Evolutionary conservation across 345 rosid genomes (phyloP).

Genomic region (Garcia nutans): DNA sequence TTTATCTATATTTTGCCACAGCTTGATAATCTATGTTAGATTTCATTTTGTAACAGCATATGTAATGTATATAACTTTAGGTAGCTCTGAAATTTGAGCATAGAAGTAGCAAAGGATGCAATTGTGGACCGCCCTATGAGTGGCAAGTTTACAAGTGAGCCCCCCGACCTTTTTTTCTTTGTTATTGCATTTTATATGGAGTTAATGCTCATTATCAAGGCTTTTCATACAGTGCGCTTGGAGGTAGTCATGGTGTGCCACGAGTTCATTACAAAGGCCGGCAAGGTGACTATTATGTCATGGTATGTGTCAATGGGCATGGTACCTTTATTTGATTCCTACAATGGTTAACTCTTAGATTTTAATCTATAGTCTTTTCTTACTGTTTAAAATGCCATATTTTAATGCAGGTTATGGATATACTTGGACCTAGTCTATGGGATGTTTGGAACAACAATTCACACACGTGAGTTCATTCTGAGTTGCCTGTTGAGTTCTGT

Average conservation of each 20-base stretch:
- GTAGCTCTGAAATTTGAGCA: slow-evolving; percentile 97
- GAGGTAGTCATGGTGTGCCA: slow-evolving; percentile 86
- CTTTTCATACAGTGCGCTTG: slow-evolving; percentile 53
- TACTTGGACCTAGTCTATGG: slow-evolving; percentile 87
- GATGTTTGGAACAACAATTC: slow-evolving; percentile 74
- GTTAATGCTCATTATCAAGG: neutral
- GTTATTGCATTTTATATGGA: neutral
- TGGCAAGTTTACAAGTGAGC: slow-evolving; percentile 98
- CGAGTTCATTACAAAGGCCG: slow-evolving; percentile 80
- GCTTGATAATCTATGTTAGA: neutral
- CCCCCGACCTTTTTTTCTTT: slow-evolving; percentile 3
- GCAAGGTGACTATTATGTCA: slow-evolving; percentile 78
- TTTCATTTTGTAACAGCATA: neutral
- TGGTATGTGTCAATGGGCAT: slow-evolving; percentile 46
- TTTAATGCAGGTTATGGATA: slow-evolving; percentile 76
- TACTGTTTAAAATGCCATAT: neutral
- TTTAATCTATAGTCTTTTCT: neutral
- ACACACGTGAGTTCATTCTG: slow-evolving; percentile 48
- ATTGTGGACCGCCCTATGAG: slow-evolving; percentile 89
- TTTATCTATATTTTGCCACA: slow-evolving; percentile 1
- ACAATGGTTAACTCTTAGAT: neutral
- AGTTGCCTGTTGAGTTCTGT: neutral
- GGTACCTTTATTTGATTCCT: neutral
- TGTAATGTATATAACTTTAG: slow-evolving; percentile 35
- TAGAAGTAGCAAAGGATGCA: slow-evolving; percentile 94